phyloP scores from a whole-genome alignment of 164 flowering plant genomes.

The Aristolochia fimbriata region DNA sequence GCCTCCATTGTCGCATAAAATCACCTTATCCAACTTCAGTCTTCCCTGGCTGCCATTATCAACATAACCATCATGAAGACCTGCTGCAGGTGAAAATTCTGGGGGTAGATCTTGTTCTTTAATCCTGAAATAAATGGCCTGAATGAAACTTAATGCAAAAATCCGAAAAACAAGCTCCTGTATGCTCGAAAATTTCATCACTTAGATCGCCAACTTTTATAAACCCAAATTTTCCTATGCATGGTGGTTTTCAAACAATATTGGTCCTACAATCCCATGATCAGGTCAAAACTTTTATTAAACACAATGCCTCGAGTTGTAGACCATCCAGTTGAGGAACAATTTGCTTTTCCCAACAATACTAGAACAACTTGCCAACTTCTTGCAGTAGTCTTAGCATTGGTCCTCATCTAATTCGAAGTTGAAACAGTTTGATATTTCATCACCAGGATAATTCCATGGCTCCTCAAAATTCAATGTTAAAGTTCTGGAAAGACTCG shows the following conservation, averaged over 20 bases:
- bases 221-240: constrained; percentile 95
- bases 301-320: no score
- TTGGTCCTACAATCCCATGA: constrained; percentile 52
- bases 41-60: no score
- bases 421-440: constrained; percentile 78
- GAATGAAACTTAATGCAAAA: no score
- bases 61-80: no score
- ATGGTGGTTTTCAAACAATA: constrained; percentile 88
- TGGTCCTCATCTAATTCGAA: constrained; percentile 79
- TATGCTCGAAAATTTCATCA: no score
- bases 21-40: no score
- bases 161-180: no score
- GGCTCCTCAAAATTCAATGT: constrained; percentile 44
- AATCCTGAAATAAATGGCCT: no score
- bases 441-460: constrained; percentile 72
- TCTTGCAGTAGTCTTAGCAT: constrained; percentile 90
- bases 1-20: no score
- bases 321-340: not conserved
- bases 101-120: no score
- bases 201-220: constrained; percentile 87
- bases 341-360: not conserved
- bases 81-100: no score
- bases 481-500: not conserved
- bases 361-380: constrained; percentile 43
- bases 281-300: not conserved